Base-by-base conservation (phyloP, 257 asterid genomes). In the Scutellaria baicalensis region DNA sequence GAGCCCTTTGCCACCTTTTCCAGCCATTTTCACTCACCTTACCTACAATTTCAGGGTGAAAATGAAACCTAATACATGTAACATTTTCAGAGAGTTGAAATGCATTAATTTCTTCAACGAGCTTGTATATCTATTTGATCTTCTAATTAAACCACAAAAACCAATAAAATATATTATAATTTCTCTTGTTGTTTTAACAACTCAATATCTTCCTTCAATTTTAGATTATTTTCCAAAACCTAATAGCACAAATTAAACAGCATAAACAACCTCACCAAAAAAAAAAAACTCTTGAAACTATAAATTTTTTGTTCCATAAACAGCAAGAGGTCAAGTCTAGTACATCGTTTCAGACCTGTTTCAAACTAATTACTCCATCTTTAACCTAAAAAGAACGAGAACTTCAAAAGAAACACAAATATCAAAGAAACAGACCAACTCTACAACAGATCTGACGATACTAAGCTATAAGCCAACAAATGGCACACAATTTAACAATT, bases 1-100 rank as follows among this genome's bases (percentile, higher is more conserved):
- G 23, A 86, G 89, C 20, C 95, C 95, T 48, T 88, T 88, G 10
- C 93, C 96, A 55, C 96, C 96, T 80, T 89, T 89, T 51, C 96
- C 96, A 8, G 96, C 93, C 96, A 89, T 88, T 66, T 49, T 27
- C 44, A 5, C 36, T 54, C 43, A 23, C 16, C 45, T 43, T 17
- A 65, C 39, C 55, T 13, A 36, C 21, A 2, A 0, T 11, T 3
- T 44, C 42, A 40, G 66, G 9, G 9, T 9, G 31, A 60, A 5
- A 54, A 4, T 20, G 16, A 8, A 11, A 70, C n/a, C 0, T 0
- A 17, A 10, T 4, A 4, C 27, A 11, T 23, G 18, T 23, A 23
- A 23, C 35, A 31, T 23, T 56, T 56, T 56, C 42, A 27, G 5
- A 23, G 18, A 27, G 16, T 23, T 27, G 8, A 56, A 3, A 27